These are phyloP conservation scores for Bacidia gigantensis DNA, from an alignment of 495 filamentous ascomycete species.

Conservation along the genomic window DNA sequence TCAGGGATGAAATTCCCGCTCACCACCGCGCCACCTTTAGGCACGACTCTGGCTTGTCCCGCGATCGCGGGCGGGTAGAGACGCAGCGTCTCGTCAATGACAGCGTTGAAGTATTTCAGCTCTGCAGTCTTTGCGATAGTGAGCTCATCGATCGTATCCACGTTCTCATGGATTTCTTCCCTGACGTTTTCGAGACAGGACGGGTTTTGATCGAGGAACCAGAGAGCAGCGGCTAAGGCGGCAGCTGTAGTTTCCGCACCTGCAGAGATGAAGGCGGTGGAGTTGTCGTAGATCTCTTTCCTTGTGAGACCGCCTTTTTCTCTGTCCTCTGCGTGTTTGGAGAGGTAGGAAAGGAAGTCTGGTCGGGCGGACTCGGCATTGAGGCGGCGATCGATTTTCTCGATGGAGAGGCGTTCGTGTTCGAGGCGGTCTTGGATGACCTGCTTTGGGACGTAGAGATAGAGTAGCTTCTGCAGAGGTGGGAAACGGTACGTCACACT, in stretches of 20 bases:
- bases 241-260: conserved; percentile 50
- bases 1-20: conserved; percentile 10
- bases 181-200: conserved; percentile 23
- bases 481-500: conserved; percentile 9
- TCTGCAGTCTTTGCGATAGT: conserved; percentile 21
- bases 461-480: neutral
- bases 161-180: conserved; percentile 28
- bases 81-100: conserved; percentile 39
- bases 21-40: conserved; percentile 25
- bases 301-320: conserved; percentile 5
- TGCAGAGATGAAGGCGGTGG: conserved; percentile 11
- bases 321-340: conserved; percentile 8
- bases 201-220: conserved; percentile 32
- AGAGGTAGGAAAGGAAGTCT: conserved; percentile 15
- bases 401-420: conserved; percentile 26
- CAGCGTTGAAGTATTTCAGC: conserved; percentile 35
- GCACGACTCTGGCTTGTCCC: conserved; percentile 32
- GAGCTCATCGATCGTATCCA: conserved; percentile 23
- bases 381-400: conserved; percentile 30
- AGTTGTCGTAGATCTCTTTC: conserved; percentile 11
- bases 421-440: conserved; percentile 18
- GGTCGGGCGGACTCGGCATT: conserved; percentile 15
- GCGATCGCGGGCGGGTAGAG: conserved; percentile 39
- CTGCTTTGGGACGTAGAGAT: conserved; percentile 5
- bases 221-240: conserved; percentile 33